Evolutionary conservation across 257 asterid genomes (phyloP), one percentile per base, ranked within the genome.

Genomic region (Forsythia suspensa): DNA sequence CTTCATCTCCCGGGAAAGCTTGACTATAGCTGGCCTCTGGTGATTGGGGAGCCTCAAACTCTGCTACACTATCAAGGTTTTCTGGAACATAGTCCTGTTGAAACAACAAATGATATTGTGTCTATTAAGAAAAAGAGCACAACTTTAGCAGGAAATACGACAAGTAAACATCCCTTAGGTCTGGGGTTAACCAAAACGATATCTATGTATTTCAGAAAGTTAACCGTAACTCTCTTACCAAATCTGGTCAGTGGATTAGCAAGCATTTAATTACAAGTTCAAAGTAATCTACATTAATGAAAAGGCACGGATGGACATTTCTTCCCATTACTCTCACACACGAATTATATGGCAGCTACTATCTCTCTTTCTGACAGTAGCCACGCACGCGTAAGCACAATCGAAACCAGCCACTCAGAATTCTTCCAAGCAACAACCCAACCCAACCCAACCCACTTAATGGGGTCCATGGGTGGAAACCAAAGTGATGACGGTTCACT

Each of bases 31-130:
- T 93, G 9, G 93, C 88, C 73, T 90, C 96, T 6, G 99, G 99
- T 46, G 99, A 95, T 63, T 89, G 86, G 34, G 98, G 98, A 36
- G 92, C 92, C 86, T 95, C 99, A 21, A 95, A 95, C 84, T 93
- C 97, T 4, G 86, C 91, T 34, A 91, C 93, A 75, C 93, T 88
- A 20, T 88, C 94, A 5, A 91, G 94, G 86, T 89, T 93, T 77
- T 95, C 98, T 0, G 97, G 90, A n/a, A 91, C 89, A 73, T 85
- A 86, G 61, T 87, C 93, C 98, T 95, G 82, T 6, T 78, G 59
- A 82, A 80, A 71, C 61, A 11, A 40, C 6, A 73, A 36, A 77
- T 13, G 40, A 43, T 36, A 42, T 34, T 5, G 21, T 44, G 70
- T 77, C 11, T 40, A 73, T 46, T 48, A 73, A 57, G 52, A 70